Percentiles rank a stretch among this genome's conserved stretches.
Conservation (phyloP, 495 filamentous ascomycete genomes). For the Diplogelasinospora grovesii region DNA sequence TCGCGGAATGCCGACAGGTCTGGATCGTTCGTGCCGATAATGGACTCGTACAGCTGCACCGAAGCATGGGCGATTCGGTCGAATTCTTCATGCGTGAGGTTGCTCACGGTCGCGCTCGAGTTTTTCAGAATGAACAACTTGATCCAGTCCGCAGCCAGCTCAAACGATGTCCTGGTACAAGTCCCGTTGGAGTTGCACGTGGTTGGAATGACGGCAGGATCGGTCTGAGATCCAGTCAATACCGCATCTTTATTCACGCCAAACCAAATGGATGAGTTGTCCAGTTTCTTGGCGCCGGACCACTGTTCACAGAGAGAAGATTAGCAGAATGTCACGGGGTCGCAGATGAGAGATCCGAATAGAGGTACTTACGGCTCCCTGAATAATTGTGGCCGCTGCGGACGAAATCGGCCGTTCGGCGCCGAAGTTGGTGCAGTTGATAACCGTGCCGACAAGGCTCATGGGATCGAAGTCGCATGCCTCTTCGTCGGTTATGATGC, state of each 20-base stretch:
- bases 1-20: conserved; percentile 33
- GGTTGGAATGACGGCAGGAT: too few species aligned
- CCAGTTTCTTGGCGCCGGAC: too few species aligned
- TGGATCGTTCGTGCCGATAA: conserved; percentile 31
- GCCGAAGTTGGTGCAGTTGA: conserved; percentile 8
- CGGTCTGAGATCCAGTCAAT: too few species aligned
- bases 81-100: conserved; percentile 14
- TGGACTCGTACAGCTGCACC: conserved; percentile 20
- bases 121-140: conserved; percentile 14
- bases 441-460: conserved; percentile 8
- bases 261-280: too few species aligned
- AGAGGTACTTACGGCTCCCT: too few species aligned
- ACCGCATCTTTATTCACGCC: too few species aligned
- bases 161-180: conserved; percentile 8
- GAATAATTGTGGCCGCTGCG: too few species aligned
- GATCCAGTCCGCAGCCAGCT: conserved; percentile 9
- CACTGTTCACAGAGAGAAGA: too few species aligned
- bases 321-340: too few species aligned
- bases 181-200: not conserved
- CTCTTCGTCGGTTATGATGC: conserved; percentile 21
- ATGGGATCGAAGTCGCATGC: conserved; percentile 26
- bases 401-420: too few species aligned
- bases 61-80: conserved; percentile 23
- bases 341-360: too few species aligned
- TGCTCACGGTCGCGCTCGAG: conserved; percentile 8